phyloP scores from a whole-genome alignment of 73 alveolate genomes.

The Diophrys sp. region DNA sequence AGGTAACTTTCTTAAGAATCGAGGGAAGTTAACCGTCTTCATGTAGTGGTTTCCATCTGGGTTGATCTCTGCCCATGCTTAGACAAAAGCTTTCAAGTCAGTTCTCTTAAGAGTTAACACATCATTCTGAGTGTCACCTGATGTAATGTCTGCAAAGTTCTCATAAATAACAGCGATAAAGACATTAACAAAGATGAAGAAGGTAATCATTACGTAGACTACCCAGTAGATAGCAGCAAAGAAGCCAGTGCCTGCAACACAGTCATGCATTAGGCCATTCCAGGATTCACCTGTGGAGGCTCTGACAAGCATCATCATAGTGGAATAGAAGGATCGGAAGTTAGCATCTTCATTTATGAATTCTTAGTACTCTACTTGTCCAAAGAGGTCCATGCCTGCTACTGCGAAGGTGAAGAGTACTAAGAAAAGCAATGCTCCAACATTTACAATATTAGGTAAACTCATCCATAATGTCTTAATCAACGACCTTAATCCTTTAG shows the following conservation, averaged over 20 bases:
- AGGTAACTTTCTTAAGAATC: slow-evolving; percentile 31
- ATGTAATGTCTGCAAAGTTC: slow-evolving; percentile 43
- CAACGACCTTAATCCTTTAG: slow-evolving; percentile 34
- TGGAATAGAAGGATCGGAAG: slow-evolving; percentile 21
- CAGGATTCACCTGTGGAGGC: slow-evolving; percentile 59
- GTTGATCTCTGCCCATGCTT: slow-evolving; percentile 48
- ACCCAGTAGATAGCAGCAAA: slow-evolving; percentile 40
- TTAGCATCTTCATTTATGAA: slow-evolving; percentile 25
- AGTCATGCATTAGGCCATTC: slow-evolving; percentile 68
- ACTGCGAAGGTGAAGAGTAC: slow-evolving; percentile 38
- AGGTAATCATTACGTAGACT: slow-evolving; percentile 27
- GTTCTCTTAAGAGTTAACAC: slow-evolving; percentile 26
- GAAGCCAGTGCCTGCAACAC: slow-evolving; percentile 28
- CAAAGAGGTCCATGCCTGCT: slow-evolving; percentile 45
- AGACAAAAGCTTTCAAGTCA: slow-evolving; percentile 46
- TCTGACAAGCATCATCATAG: slow-evolving; percentile 22
- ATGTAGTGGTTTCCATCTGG: slow-evolving; percentile 54
- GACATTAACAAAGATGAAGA: slow-evolving; percentile 49
- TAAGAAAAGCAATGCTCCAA: slow-evolving; percentile 50
- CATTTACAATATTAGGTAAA: slow-evolving; percentile 56
- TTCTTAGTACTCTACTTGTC: slow-evolving; percentile 35
- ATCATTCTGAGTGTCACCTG: slow-evolving; percentile 41
- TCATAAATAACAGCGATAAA: slow-evolving; percentile 68
- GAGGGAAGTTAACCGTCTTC: slow-evolving; percentile 38
- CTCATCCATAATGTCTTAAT: slow-evolving; percentile 43